A percentile compares a stretch with the other conserved stretches of the same genome.
Evolutionary conservation across 306 rosid genomes (phyloP).

Genomic region (Vigna nakashimae): DNA sequence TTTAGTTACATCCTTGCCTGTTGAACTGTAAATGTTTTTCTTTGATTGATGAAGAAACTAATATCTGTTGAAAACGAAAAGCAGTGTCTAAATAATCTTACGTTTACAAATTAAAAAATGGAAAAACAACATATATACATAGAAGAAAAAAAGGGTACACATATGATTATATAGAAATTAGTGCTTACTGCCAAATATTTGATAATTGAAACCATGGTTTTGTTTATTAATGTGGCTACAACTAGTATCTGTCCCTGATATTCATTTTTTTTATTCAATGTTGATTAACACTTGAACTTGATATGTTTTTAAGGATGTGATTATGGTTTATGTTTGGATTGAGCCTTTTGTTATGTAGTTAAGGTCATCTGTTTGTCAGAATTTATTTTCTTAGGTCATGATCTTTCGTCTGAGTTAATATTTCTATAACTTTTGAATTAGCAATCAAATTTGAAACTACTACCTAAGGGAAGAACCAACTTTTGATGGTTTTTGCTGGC

Average conservation of each 20-base stretch:
- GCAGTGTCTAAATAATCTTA: background rate
- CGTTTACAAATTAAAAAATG: background rate
- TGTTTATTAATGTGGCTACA: background rate
- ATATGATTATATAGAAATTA: background rate
- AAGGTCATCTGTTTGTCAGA: background rate
- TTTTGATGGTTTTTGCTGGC: background rate
- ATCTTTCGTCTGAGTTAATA: background rate
- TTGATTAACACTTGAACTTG: background rate
- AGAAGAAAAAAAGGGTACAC: background rate
- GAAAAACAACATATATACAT: background rate
- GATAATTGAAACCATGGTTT: conserved; percentile 21
- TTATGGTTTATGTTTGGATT: conserved; percentile 17
- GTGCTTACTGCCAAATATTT: background rate
- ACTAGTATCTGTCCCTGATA: conserved; percentile 3
- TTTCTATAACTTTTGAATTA: background rate
- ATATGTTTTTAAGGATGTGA: background rate
- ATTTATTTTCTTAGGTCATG: conserved; percentile 10
- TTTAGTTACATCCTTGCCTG: background rate
- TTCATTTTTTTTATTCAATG: background rate
- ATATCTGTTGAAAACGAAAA: background rate
- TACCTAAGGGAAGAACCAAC: background rate
- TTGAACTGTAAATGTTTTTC: conserved; percentile 4
- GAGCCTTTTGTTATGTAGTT: background rate
- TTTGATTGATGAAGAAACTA: conserved; percentile 6
- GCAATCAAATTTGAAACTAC: conserved; percentile 2